phyloP scores from a whole-genome alignment of 768 basidiomycete genomes.

The Psilocybe cyanescens region DNA sequence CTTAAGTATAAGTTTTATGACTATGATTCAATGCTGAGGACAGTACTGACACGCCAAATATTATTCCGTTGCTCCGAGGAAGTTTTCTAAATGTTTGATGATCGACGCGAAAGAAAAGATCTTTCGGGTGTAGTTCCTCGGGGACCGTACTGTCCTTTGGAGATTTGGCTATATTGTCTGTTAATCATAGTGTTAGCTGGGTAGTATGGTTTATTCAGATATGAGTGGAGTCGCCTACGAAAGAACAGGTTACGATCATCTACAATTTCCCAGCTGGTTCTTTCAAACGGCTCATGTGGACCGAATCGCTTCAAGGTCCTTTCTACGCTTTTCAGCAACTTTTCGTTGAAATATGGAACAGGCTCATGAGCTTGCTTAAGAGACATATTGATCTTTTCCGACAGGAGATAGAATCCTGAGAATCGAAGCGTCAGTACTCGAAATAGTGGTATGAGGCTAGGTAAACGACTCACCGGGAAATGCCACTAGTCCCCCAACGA shows the following conservation, averaged over 20 bases:
- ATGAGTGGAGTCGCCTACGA: not conserved
- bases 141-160: not conserved
- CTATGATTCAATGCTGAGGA: not conserved
- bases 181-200: not conserved
- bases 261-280: conserved; percentile 1
- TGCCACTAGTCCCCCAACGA: not conserved
- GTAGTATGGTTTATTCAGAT: not conserved
- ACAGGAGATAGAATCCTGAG: not conserved
- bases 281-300: not conserved
- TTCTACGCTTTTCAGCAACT: not conserved
- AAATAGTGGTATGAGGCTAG: too few relatives aligned
- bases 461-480: not conserved
- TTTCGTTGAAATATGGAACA: conserved; percentile 2
- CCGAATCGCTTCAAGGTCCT: not conserved
- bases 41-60: conserved; percentile 1
- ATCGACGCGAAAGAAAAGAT: conserved; percentile 2
- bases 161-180: not conserved
- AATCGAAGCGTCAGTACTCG: not conserved
- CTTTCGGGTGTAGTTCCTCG: not conserved
- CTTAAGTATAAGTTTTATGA: not conserved
- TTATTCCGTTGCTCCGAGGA: not conserved
- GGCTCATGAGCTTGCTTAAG: not conserved
- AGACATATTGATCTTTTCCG: not conserved
- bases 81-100: conserved; percentile 4
- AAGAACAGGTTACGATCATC: conserved; percentile 2